A percentile compares a stretch with the other conserved stretches of the same genome.
These are phyloP conservation scores for Metroxylon sagu DNA, from an alignment of 176 grass and related monocot species.

Conservation along the genomic window DNA sequence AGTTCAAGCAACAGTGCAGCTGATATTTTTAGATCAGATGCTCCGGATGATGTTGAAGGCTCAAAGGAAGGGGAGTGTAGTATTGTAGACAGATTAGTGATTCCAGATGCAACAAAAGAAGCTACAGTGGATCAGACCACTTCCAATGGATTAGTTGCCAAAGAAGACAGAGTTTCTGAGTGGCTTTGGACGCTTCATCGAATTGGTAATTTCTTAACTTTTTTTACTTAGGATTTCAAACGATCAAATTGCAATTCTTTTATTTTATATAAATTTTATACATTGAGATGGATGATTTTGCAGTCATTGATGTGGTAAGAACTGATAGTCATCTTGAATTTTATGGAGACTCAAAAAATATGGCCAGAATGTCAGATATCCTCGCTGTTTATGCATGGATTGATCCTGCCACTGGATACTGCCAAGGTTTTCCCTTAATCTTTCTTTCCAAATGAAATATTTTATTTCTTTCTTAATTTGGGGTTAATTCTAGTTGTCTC, in stretches of 20 bases:
- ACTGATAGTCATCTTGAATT: conserved; percentile 95
- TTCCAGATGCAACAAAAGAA: conserved; percentile 57
- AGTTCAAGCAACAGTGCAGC: conserved; percentile 44
- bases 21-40: conserved; percentile 38
- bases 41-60: conserved; percentile 45
- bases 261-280: no score
- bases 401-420: conserved; percentile 97
- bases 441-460: not conserved
- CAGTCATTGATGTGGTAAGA: conserved; percentile 98
- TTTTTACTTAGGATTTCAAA: conserved; percentile 3
- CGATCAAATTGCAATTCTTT: no score
- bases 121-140: conserved; percentile 37
- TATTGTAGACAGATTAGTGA: conserved; percentile 50
- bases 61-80: conserved; percentile 37
- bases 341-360: conserved; percentile 94
- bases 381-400: conserved; percentile 99
- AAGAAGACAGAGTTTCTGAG: conserved; percentile 78
- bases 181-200: conserved; percentile 97
- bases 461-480: no score
- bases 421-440: conserved; percentile 53
- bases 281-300: conserved; percentile 5
- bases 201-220: conserved; percentile 43
- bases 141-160: conserved; percentile 27
- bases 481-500: no score
- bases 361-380: conserved; percentile 99